A percentile compares a stretch with the other conserved stretches of the same genome.
Conservation (phyloP, 768 basidiomycete genomes). For the Pilatotrama ljubarskyi region DNA sequence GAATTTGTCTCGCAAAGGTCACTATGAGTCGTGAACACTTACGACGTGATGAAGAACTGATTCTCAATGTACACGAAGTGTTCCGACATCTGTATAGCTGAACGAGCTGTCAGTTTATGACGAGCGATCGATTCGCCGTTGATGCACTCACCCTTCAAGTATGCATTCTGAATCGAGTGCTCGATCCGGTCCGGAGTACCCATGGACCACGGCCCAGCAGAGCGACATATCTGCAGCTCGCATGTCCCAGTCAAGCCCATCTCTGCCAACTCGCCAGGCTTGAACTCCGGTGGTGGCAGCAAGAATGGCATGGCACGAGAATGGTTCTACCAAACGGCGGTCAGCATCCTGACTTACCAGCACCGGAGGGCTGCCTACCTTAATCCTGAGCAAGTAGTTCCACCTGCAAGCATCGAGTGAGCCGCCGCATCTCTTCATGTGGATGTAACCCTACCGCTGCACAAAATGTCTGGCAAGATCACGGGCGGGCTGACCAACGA, state of each 20-base stretch:
- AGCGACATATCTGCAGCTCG: slow-evolving; percentile 95
- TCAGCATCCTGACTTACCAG: not conserved
- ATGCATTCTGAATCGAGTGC: slow-evolving; percentile 93
- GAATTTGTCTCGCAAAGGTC: not conserved
- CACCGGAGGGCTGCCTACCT: slow-evolving; percentile 47
- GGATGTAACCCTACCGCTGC: slow-evolving; percentile 60
- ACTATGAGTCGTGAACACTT: slow-evolving; percentile 31
- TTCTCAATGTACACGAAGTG: slow-evolving; percentile 99
- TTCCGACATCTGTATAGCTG: slow-evolving; percentile 90
- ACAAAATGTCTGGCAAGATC: slow-evolving; percentile 95
- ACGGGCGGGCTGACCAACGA: slow-evolving; percentile 94
- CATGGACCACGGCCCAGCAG: slow-evolving; percentile 94
- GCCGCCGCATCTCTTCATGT: not conserved
- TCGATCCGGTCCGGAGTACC: slow-evolving; percentile 85
- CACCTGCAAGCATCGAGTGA: slow-evolving; percentile 52
- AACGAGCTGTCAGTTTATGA: too few species aligned
- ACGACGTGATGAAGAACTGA: slow-evolving; percentile 91
- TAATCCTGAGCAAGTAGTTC: slow-evolving; percentile 92
- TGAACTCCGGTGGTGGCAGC: slow-evolving; percentile 91
- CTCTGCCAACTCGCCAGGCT: slow-evolving; percentile 69
- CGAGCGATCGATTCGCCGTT: too few species aligned
- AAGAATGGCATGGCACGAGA: slow-evolving; percentile 90
- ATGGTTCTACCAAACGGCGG: slow-evolving; percentile 67
- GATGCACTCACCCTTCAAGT: slow-evolving; percentile 68
- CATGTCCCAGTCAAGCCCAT: slow-evolving; percentile 92